Evolutionary conservation across 1,139 yeast species (phyloP).

Genomic region (Pichia kudriavzevii): DNA sequence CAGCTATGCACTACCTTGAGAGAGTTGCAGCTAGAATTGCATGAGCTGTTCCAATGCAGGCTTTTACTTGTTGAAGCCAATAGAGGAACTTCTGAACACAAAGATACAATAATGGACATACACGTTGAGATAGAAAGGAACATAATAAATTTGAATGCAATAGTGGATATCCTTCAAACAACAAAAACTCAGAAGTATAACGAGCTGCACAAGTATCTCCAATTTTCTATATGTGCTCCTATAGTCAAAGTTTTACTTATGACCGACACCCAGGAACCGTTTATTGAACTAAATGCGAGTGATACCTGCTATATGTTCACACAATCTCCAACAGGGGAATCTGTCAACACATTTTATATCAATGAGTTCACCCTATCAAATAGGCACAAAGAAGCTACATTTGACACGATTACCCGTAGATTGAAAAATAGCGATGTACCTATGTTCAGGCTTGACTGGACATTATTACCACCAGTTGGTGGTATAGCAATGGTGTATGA

Average conservation of each 20-base stretch:
- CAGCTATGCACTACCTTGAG: slow-evolving; percentile 48
- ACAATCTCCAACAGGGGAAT: slow-evolving; percentile 41
- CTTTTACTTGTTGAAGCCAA: too few species aligned
- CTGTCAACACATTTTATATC: slow-evolving; percentile 34
- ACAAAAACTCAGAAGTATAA: slow-evolving; percentile 29
- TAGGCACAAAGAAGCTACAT: slow-evolving; percentile 18
- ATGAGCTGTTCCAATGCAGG: too few species aligned
- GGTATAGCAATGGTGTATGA: slow-evolving; percentile 67
- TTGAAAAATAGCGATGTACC: slow-evolving; percentile 35
- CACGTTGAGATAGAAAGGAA: slow-evolving; percentile 51
- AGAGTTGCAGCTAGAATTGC: slow-evolving; percentile 51
- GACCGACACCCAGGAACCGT: slow-evolving; percentile 35
- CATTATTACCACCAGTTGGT: slow-evolving; percentile 71
- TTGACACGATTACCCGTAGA: slow-evolving; percentile 23
- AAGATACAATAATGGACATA: too few species aligned
- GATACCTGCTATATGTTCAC: slow-evolving; percentile 33
- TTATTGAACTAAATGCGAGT: slow-evolving; percentile 44
- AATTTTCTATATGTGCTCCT: slow-evolving; percentile 39
- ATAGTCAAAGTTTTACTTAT: slow-evolving; percentile 43
- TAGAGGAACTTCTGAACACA: too few species aligned
- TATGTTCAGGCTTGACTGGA: slow-evolving; percentile 59
- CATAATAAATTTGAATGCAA: slow-evolving; percentile 49
- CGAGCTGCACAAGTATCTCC: slow-evolving; percentile 31
- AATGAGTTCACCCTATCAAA: slow-evolving; percentile 24
- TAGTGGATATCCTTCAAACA: slow-evolving; percentile 49